phyloP scores from a whole-genome alignment of 108 stramenopile genomes.

The Skeletonema grethae region DNA sequence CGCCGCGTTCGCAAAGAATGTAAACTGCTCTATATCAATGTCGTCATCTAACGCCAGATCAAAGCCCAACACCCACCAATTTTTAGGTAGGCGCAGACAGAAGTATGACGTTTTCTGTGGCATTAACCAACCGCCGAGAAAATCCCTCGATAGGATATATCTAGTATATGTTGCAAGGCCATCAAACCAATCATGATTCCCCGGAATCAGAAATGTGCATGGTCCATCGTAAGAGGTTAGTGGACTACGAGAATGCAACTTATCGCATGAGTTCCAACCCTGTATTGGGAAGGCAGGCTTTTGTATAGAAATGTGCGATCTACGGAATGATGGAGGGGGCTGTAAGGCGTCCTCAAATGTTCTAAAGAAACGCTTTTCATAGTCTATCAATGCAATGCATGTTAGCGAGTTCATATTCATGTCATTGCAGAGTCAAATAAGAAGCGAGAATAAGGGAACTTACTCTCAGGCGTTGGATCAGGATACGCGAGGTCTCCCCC shows the following conservation, averaged over 20 bases:
- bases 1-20: slow-evolving; percentile 60
- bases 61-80: slow-evolving; percentile 64
- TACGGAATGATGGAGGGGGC: slow-evolving; percentile 55
- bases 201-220: slow-evolving; percentile 45
- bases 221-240: slow-evolving; percentile 29
- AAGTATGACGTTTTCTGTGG: slow-evolving; percentile 68
- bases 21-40: slow-evolving; percentile 68
- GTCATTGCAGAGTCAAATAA: neutral
- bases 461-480: slow-evolving; percentile 44
- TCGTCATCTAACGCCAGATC: slow-evolving; percentile 64
- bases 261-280: slow-evolving; percentile 44
- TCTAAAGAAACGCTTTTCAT: slow-evolving; percentile 61
- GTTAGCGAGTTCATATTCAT: neutral
- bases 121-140: slow-evolving; percentile 72
- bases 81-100: slow-evolving; percentile 54
- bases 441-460: too few species aligned
- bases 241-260: slow-evolving; percentile 1
- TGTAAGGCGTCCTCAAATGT: slow-evolving; percentile 69
- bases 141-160: slow-evolving; percentile 61
- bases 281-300: slow-evolving; percentile 58
- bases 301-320: slow-evolving; percentile 53
- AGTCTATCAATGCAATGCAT: slow-evolving; percentile 6
- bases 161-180: slow-evolving; percentile 62
- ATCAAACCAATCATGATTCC: slow-evolving; percentile 79
- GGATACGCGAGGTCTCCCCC: slow-evolving; percentile 77